phyloP scores from a whole-genome alignment of 2,329 filamentous ascomycete species.

The Aspergillus intermedius region DNA sequence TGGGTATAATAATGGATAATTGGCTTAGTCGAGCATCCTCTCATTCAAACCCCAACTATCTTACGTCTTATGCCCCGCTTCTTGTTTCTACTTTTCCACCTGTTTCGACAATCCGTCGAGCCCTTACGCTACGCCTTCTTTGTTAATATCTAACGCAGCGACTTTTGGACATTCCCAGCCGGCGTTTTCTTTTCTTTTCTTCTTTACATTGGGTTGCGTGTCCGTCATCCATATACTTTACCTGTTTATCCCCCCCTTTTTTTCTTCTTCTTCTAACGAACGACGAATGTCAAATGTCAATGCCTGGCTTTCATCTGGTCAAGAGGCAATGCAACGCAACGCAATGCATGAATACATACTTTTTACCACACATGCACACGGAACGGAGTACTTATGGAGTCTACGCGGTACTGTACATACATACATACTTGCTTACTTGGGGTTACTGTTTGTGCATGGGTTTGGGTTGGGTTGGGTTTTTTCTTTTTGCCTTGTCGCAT shows the following conservation, averaged over 20 bases:
- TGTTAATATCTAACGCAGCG: constrained; percentile 17
- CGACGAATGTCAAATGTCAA: no score
- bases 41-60: no score
- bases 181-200: constrained; percentile 12
- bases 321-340: background rate
- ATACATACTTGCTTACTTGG: no score
- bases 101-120: constrained; percentile 1
- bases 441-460: no score
- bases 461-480: no score
- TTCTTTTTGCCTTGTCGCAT: no score
- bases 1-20: constrained; percentile 24
- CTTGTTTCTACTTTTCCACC: background rate
- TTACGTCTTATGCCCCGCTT: constrained; percentile 2
- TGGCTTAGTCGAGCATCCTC: background rate
- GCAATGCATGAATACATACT: background rate
- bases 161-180: constrained; percentile 15
- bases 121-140: constrained; percentile 8
- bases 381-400: background rate
- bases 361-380: background rate
- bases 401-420: background rate
- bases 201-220: background rate
- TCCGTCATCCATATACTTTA: background rate
- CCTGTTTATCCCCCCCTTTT: background rate
- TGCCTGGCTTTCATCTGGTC: no score
- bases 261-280: background rate